Base-by-base conservation (phyloP, 2,329 filamentous ascomycete species). In the Bimuria novae-zelandiae region DNA sequence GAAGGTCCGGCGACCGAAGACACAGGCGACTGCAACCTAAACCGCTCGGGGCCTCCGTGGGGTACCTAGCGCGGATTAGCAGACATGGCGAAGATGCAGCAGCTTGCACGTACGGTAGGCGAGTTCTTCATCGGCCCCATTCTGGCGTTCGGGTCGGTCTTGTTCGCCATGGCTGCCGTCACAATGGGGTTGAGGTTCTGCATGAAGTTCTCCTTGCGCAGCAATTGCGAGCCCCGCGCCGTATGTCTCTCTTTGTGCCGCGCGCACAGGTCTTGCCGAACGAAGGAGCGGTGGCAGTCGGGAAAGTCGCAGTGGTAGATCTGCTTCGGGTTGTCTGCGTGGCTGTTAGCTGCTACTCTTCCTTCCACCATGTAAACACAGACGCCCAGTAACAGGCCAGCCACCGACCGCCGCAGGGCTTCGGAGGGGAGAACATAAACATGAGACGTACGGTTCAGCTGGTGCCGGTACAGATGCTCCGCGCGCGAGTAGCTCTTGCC, bases 401-500 rank as follows among this genome's bases (percentile, higher is more conserved):
- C 14, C 23, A 17, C 12, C 4, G 7, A 29, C 14, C 7, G 3
- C 4, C 23, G 19, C 25, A 30, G 17, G 11, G 12, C 21, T 16
- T n/a, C 32, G 6, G 23, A 22, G 14, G n/a, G 23, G 8, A 36
- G 17, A 11, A 22, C 4, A 2, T 21, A 19, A 21, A 10, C 30
- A 22, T 21, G 33, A 7, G 43, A 79, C 86, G 74, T 80, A 92
- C 89, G 94, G 72, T 99, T 99, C 62, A 97, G 78, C 76, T 97
- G 92, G 76, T 97, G 93, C 40, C 94, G 86, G 77, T 97, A 97
- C 78, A 99, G 80, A 79, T 99, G 94, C 76, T 97, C 94, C 7
- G 94, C 93, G 70, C 94, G 85, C 22, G 93, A 97, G 73, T 99
- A 99, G 71, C 89, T 95, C 80, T 97, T 99, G 35, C 91, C 92